Base-by-base conservation (phyloP, 2,329 filamentous ascomycete species). In the Paecilomyces variotii region DNA sequence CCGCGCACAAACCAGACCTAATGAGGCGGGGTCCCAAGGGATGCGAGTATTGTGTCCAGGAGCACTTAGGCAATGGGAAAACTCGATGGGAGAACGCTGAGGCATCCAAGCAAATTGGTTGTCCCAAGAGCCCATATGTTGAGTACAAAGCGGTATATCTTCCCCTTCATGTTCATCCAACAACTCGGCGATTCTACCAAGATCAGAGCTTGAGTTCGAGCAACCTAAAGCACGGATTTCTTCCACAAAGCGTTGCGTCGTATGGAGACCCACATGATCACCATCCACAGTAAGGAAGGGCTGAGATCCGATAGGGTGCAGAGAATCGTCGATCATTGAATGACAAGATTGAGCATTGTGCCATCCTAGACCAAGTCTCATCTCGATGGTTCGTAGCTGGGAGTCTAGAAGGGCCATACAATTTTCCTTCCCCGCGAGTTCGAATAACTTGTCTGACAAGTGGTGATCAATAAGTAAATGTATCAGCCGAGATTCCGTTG, bases 151-250 rank as follows among this genome's bases (percentile, higher is more conserved):
- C 2, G 62, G 64, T 49, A 73, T 62, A 11, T 66, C 59, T 12
- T 59, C 57, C 1, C 73, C 73, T 45, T 74, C 71, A 53, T 68
- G 62, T 27, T 76, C 72, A 56, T 75, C 64, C 30, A 76, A 63
- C 35, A 72, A 35, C 51, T 72, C 61, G 11, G 66, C 66, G 35
- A 75, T 62, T 10, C 51, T 60, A 12, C 61, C 62, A 27, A 75
- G 61, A 9, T 70, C 62, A 12, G 58, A 53, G 19, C 45, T 56
- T 24, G 69, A 74, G 55, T 67, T 70, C 14, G 73, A 74, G 53
- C 64, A 69, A 28, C 70, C 70, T 34, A 64, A 59, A n/a, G 60
- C 61, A 24, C 58, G 50, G n/a, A 74, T 66, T 39, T 69, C 66
- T 10, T 65, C 55, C 55, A 66, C 59, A 27, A 74, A 57, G 49